Percentiles rank a stretch among this genome's conserved stretches.
Conservation (phyloP, 805 yeast genomes). For the Kuraishia hungarica region DNA sequence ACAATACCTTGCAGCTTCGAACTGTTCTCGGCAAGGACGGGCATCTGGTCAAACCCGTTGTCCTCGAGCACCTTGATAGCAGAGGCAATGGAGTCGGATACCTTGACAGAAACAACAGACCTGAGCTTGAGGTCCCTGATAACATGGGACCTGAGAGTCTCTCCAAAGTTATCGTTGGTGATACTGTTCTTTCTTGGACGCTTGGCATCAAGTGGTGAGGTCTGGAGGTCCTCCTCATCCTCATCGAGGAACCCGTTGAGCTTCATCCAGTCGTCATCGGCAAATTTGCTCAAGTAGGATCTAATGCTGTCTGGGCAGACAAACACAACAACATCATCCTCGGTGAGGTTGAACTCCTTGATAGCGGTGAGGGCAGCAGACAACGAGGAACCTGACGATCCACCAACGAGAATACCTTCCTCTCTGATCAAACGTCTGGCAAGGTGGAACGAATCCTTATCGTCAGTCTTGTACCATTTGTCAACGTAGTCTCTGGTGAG, state of each 20-base stretch:
- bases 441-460: slow-evolving; percentile 66
- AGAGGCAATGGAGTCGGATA: slow-evolving; percentile 47
- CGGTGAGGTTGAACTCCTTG: slow-evolving; percentile 52
- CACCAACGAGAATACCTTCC: slow-evolving; percentile 85
- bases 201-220: background rate
- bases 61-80: slow-evolving; percentile 64
- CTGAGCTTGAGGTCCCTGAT: slow-evolving; percentile 65
- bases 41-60: slow-evolving; percentile 80
- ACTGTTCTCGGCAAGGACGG: slow-evolving; percentile 48
- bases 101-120: slow-evolving; percentile 70
- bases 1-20: slow-evolving; percentile 69
- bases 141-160: slow-evolving; percentile 31
- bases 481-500: slow-evolving; percentile 60
- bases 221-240: slow-evolving; percentile 19
- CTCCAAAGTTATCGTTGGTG: slow-evolving; percentile 26
- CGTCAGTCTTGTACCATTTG: slow-evolving; percentile 82
- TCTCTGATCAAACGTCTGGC: slow-evolving; percentile 78
- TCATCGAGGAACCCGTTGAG: slow-evolving; percentile 63
- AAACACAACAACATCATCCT: slow-evolving; percentile 68
- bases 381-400: slow-evolving; percentile 81
- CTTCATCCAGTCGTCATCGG: slow-evolving; percentile 87
- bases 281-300: slow-evolving; percentile 80
- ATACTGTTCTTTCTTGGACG: slow-evolving; percentile 2
- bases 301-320: slow-evolving; percentile 83
- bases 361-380: slow-evolving; percentile 70